Evolutionary conservation across 768 basidiomycete genomes (phyloP).

Genomic region (Cubamyces lactineus): DNA sequence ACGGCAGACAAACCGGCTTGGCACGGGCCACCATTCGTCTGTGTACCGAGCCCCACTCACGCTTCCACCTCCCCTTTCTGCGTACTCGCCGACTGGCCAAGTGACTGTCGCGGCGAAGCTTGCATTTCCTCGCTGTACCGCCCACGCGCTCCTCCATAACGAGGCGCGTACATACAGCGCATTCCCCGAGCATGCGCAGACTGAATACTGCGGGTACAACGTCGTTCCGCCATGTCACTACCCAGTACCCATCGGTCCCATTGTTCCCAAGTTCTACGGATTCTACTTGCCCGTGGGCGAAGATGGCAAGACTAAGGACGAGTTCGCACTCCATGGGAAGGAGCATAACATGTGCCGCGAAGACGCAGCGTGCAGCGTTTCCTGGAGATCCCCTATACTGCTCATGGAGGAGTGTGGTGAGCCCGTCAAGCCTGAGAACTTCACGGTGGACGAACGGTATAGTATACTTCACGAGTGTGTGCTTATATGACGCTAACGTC

Average conservation of each 20-base stretch:
- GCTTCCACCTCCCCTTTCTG: slow-evolving; percentile 42
- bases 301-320: background rate
- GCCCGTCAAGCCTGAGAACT: slow-evolving; percentile 33
- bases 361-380: slow-evolving; percentile 14
- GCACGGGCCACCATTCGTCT: slow-evolving; percentile 55
- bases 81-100: slow-evolving; percentile 26
- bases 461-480: background rate
- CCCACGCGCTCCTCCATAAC: slow-evolving; percentile 29
- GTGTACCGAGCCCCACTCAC: slow-evolving; percentile 57
- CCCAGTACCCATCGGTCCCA: slow-evolving; percentile 50
- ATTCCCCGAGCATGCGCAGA: slow-evolving; percentile 49
- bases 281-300: slow-evolving; percentile 47
- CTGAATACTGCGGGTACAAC: slow-evolving; percentile 56
- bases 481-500: background rate
- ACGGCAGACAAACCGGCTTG: slow-evolving; percentile 40
- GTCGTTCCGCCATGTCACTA: slow-evolving; percentile 44
- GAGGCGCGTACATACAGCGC: slow-evolving; percentile 50
- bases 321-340: background rate
- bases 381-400: slow-evolving; percentile 42
- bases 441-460: slow-evolving; percentile 30
- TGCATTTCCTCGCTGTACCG: slow-evolving; percentile 6
- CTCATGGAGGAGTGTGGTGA: slow-evolving; percentile 52
- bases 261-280: slow-evolving; percentile 69
- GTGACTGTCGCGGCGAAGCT: slow-evolving; percentile 37
- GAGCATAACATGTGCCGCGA: slow-evolving; percentile 24